These are phyloP conservation scores for Phyllosticta capitalensis DNA, from an alignment of 2,329 filamentous ascomycete genomes.

Conservation along the genomic window DNA sequence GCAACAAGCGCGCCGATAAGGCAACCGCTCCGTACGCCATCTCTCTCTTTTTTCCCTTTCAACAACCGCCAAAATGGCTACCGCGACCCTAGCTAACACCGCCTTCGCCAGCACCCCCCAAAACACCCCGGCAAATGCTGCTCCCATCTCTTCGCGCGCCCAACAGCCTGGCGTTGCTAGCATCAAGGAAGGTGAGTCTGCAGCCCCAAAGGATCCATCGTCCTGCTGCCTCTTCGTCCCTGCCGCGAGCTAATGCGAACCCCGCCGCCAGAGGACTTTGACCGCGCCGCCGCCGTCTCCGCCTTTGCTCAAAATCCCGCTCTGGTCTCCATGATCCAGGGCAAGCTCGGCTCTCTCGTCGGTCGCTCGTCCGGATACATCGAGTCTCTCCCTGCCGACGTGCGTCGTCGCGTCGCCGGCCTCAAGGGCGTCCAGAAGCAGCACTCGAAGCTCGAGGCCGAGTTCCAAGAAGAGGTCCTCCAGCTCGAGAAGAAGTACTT, in stretches of 20 bases:
- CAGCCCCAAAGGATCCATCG: background rate
- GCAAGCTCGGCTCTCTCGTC: slow-evolving; percentile 84
- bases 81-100: slow-evolving; percentile 11
- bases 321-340: slow-evolving; percentile 95
- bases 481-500: slow-evolving; percentile 99
- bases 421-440: slow-evolving; percentile 98
- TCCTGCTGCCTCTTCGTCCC: slow-evolving; percentile 11
- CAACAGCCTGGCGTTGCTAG: slow-evolving; percentile 89
- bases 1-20: slow-evolving; percentile 55
- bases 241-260: slow-evolving; percentile 27
- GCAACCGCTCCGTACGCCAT: slow-evolving; percentile 54
- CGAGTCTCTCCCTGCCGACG: slow-evolving; percentile 80
- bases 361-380: slow-evolving; percentile 96
- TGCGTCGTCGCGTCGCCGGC: slow-evolving; percentile 87
- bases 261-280: slow-evolving; percentile 66
- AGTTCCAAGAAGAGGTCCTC: slow-evolving; percentile 97
- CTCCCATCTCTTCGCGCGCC: slow-evolving; percentile 94
- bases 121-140: slow-evolving; percentile 92
- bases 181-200: slow-evolving; percentile 84
- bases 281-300: slow-evolving; percentile 75
- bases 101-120: slow-evolving; percentile 70
- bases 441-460: slow-evolving; percentile 93
- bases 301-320: slow-evolving; percentile 94
- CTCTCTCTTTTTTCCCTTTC: slow-evolving; percentile 4
- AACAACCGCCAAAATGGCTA: background rate